These are phyloP conservation scores for Aspergillus spinulosporus DNA, from an alignment of 2,329 filamentous ascomycete species.

Conservation along the genomic window DNA sequence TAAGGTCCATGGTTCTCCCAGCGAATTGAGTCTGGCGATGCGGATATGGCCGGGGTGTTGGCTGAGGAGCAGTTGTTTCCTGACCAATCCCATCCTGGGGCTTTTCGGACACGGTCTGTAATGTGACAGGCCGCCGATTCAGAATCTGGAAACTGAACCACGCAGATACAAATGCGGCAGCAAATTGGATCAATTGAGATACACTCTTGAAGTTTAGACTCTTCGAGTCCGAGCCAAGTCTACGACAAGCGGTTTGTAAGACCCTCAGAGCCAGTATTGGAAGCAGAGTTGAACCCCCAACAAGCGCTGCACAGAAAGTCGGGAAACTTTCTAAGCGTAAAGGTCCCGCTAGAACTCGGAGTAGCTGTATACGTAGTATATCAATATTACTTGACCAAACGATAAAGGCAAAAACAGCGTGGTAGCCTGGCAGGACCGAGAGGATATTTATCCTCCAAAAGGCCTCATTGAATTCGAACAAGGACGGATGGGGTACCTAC, in stretches of 20 bases:
- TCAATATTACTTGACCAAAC: slow-evolving; percentile 7
- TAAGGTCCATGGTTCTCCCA: slow-evolving; percentile 77
- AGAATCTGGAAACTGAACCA: slow-evolving; percentile 52
- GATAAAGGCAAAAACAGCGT: background rate
- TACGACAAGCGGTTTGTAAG: slow-evolving; percentile 27
- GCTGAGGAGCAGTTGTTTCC: slow-evolving; percentile 7
- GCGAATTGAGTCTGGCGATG: slow-evolving; percentile 48
- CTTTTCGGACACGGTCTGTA: slow-evolving; percentile 17
- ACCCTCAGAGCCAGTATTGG: slow-evolving; percentile 33
- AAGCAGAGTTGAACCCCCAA: slow-evolving; percentile 54
- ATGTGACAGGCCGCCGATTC: slow-evolving; percentile 40
- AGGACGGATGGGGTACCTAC: slow-evolving; percentile 30
- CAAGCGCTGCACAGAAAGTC: slow-evolving; percentile 53
- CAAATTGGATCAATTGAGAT: slow-evolving; percentile 40
- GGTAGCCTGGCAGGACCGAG: background rate
- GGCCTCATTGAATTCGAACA: slow-evolving; percentile 10
- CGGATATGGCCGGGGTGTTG: slow-evolving; percentile 13
- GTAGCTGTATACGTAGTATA: slow-evolving; percentile 38
- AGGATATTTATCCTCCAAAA: background rate
- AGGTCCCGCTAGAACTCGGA: slow-evolving; percentile 40
- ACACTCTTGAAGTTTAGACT: slow-evolving; percentile 20
- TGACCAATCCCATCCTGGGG: slow-evolving; percentile 10
- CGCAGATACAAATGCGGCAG: slow-evolving; percentile 50
- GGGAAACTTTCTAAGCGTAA: slow-evolving; percentile 52
- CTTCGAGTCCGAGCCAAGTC: slow-evolving; percentile 20